Evolutionary conservation across 73 alveolate species (phyloP).

Genomic region (Urostyla sp.): DNA sequence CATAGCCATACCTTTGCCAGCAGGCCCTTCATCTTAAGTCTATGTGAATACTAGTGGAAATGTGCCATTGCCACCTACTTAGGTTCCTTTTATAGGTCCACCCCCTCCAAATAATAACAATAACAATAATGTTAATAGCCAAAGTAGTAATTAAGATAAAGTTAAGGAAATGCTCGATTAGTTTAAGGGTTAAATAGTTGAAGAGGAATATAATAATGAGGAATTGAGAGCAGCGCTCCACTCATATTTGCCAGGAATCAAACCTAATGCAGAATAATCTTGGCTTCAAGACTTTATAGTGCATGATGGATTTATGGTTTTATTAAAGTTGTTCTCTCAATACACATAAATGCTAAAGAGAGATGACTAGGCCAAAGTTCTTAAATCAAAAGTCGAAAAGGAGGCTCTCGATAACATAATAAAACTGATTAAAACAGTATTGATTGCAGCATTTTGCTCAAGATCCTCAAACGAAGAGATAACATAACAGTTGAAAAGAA

Average conservation of each 20-base stretch:
- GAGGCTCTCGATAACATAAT: not conserved
- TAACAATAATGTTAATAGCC: not conserved
- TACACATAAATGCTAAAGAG: not conserved
- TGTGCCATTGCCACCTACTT: slow-evolving; percentile 12
- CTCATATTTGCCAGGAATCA: not conserved
- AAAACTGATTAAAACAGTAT: not conserved
- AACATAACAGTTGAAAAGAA: not conserved
- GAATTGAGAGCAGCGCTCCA: slow-evolving; percentile 5
- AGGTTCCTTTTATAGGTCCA: not conserved
- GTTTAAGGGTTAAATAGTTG: slow-evolving; percentile 19
- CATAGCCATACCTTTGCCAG: slow-evolving; percentile 42
- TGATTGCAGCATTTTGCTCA: slow-evolving; percentile 17
- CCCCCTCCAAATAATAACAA: not conserved
- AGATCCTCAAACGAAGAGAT: not conserved
- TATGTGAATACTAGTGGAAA: not conserved
- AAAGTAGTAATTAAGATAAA: not conserved
- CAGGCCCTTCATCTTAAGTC: not conserved
- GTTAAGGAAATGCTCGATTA: slow-evolving; percentile 20
- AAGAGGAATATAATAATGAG: not conserved
- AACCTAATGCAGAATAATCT: not conserved
- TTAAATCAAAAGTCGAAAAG: not conserved
- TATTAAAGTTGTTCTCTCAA: not conserved
- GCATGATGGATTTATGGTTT: slow-evolving; percentile 11
- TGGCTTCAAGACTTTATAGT: slow-evolving; percentile 13
- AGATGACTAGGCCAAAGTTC: not conserved